Evolutionary conservation across 176 grass and related monocot genomes (phyloP).

Genomic region (Cenchrus fungigraminus): DNA sequence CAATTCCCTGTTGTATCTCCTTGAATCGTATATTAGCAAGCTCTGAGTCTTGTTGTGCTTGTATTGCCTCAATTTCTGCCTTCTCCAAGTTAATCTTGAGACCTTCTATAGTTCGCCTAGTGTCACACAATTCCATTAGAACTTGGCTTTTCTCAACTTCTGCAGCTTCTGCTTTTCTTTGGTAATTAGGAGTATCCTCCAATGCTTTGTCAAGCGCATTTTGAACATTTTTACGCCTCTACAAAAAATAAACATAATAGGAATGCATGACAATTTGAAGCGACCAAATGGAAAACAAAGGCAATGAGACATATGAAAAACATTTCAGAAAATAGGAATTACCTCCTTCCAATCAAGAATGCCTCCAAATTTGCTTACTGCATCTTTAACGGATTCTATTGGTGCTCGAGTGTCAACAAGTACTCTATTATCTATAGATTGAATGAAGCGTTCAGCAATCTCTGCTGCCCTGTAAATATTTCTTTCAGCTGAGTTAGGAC

Average conservation of each 20-base stretch:
- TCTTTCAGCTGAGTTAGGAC: constrained; percentile 49
- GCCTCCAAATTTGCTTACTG: constrained; percentile 85
- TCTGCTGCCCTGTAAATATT: constrained; percentile 46
- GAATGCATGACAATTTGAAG: not conserved
- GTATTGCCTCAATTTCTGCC: constrained; percentile 54
- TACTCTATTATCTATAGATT: constrained; percentile 49
- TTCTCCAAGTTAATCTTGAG: constrained; percentile 73
- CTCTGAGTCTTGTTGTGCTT: constrained; percentile 73
- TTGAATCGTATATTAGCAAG: constrained; percentile 58
- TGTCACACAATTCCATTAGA: constrained; percentile 44
- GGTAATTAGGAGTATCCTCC: constrained; percentile 52
- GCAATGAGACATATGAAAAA: not conserved
- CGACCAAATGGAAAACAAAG: not conserved
- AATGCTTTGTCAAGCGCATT: constrained; percentile 57
- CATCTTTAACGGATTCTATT: constrained; percentile 87
- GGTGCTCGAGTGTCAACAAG: constrained; percentile 70
- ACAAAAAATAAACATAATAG: constrained; percentile 2
- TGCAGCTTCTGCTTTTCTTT: constrained; percentile 48
- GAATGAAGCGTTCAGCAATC: constrained; percentile 52
- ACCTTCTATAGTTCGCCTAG: constrained; percentile 66
- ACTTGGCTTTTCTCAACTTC: constrained; percentile 56
- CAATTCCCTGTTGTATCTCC: constrained; percentile 72
- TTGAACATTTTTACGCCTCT: constrained; percentile 70
- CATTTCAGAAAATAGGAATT: not conserved
- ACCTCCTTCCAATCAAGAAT: constrained; percentile 93